Evolutionary conservation across 768 basidiomycete genomes (phyloP), one percentile per base, ranked within the genome.

Genomic region (Phaeotremella fagi): DNA sequence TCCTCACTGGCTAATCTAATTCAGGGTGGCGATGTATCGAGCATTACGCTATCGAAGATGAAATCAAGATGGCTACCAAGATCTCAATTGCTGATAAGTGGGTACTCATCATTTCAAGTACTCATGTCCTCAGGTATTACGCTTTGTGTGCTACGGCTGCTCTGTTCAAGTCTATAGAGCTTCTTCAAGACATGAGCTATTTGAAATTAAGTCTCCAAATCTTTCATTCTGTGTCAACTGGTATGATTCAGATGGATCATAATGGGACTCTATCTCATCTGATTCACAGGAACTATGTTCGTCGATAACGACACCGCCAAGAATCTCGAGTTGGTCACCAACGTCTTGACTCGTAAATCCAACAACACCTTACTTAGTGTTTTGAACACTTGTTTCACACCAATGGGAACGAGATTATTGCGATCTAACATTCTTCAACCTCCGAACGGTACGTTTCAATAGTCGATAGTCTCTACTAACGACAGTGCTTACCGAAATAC

Each of bases 311-410:
- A 91, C 56, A 90, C 87, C 0, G 88, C 84, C 2, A 81, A 82
- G 36, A 91, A 94, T 70, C 80, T 99, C 4, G 95, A 99, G 68
- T 79, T 99, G 1, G 86, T 94, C 15, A 82, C 79, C 7, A 98
- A 92, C 68, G 80, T 83, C 64, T 70, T 82, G 3, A 61, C 59
- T 12, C 20, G 36, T 27, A 88, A 83, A 70, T 85, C 83, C 0
- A 66, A 77, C 1, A 83, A 88, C 71, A 88, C 88, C 0, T 76
- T 95, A 0, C 87, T 75, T 85, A 88, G 90, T 88, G 45, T 74
- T 3, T 59, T 77, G 36, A 87, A 97, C 65, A 79, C 86, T 56
- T 90, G 89, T 0, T 87, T 80, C 63, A 97, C 92, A 0, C 84
- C 90, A 0, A 97, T 97, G 90, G 94, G 85, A 1, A 76, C 83